Evolutionary conservation across 805 yeast species (phyloP).

Genomic region (Cyberlindnera americana): DNA sequence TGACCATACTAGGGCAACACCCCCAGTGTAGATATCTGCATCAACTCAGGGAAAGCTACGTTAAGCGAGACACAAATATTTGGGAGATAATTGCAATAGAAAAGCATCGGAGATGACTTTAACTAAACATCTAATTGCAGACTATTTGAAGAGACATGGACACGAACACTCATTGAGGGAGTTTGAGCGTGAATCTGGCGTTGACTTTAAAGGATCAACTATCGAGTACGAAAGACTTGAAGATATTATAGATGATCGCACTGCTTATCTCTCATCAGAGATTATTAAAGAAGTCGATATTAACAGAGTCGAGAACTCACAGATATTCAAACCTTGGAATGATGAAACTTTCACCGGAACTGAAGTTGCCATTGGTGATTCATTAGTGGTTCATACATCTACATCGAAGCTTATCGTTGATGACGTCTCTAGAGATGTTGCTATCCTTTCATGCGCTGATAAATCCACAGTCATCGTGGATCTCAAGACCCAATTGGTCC

Average conservation of each 20-base stretch:
- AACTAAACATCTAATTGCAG: conserved; percentile 47
- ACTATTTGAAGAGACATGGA: conserved; percentile 51
- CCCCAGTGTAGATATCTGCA: too few species aligned
- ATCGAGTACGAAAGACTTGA: conserved; percentile 33
- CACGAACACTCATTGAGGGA: conserved; percentile 42
- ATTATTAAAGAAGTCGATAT: conserved; percentile 2
- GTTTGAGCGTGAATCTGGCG: conserved; percentile 34
- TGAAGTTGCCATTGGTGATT: conserved; percentile 1
- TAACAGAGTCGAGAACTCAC: conserved; percentile 9
- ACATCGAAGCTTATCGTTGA: conserved; percentile 19
- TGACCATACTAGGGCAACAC: too few species aligned
- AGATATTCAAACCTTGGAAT: conserved; percentile 6
- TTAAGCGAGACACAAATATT: too few species aligned
- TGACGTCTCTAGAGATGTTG: conserved; percentile 11
- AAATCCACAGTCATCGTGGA: conserved; percentile 19
- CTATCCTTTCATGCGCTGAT: conserved; percentile 20
- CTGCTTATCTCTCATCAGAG: conserved; percentile 26
- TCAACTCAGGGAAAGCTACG: too few species aligned
- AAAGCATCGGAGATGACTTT: too few species aligned
- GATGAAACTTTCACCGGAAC: background rate
- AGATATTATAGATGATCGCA: conserved; percentile 38
- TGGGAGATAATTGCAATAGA: too few species aligned
- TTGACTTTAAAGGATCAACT: conserved; percentile 1
- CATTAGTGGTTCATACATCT: conserved; percentile 24
- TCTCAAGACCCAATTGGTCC: conserved; percentile 6